Evolutionary conservation across 345 rosid genomes (phyloP).

Genomic region (Ricinus communis): DNA sequence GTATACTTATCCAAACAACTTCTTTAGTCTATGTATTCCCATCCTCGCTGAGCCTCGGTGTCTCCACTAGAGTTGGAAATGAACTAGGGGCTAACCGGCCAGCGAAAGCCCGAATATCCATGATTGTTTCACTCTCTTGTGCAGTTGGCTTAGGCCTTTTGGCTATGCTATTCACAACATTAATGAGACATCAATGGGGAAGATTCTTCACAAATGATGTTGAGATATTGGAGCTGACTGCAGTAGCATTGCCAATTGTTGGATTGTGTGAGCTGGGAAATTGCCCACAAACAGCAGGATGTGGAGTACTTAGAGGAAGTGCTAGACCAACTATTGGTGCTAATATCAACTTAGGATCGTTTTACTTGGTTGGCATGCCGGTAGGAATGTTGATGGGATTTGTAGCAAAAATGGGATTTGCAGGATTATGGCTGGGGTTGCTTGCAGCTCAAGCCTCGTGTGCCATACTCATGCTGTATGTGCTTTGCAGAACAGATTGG

Average conservation of each 20-base stretch:
- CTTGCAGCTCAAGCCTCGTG: slow-evolving; percentile 95
- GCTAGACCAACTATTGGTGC: slow-evolving; percentile 92
- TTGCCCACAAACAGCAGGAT: slow-evolving; percentile 94
- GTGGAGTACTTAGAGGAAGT: slow-evolving; percentile 84
- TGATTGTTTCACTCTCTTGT: slow-evolving; percentile 67
- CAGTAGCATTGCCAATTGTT: slow-evolving; percentile 76
- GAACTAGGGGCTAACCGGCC: slow-evolving; percentile 92
- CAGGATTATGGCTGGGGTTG: slow-evolving; percentile 86
- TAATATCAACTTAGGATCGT: slow-evolving; percentile 89
- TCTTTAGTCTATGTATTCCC: slow-evolving; percentile 89
- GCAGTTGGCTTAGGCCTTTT: slow-evolving; percentile 58
- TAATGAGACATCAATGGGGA: slow-evolving; percentile 87
- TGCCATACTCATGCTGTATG: slow-evolving; percentile 69
- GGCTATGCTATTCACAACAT: slow-evolving; percentile 67
- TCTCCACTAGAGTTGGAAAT: slow-evolving; percentile 84
- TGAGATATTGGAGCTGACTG: slow-evolving; percentile 72
- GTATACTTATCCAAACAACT: slow-evolving; percentile 90
- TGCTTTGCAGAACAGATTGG: slow-evolving; percentile 78
- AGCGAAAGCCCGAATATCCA: slow-evolving; percentile 65
- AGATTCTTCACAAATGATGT: slow-evolving; percentile 65
- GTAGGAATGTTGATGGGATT: slow-evolving; percentile 71
- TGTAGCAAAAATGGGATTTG: slow-evolving; percentile 64
- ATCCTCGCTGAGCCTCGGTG: slow-evolving; percentile 85
- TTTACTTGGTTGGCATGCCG: slow-evolving; percentile 92
- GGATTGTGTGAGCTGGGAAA: slow-evolving; percentile 97